Base-by-base conservation (phyloP, 176 grass and related monocot genomes). In the Oryza meridionalis region DNA sequence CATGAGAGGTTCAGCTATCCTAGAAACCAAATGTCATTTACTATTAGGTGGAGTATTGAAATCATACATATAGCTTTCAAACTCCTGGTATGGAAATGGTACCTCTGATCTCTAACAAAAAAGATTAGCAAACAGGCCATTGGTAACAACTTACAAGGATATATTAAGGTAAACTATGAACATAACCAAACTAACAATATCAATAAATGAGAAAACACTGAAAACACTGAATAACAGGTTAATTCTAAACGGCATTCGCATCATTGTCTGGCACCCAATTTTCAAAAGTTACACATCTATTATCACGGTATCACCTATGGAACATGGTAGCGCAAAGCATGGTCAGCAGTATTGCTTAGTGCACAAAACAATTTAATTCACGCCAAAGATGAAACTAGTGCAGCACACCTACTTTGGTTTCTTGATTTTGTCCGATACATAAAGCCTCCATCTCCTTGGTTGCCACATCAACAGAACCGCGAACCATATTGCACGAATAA, bases 381-480 rank as follows among this genome's bases (percentile, higher is more conserved):
- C 14, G 11, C 8, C 3, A 78, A 88, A 29, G 1, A 81, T 65
- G 9, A 6, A 69, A 12, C 22, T 66, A 2, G 0, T 77, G 35
- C 12, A 59, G 58, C 6, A 61, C 17, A 80, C 75, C 74, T 83
- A 84, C 84, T 76, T 83, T 38, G 17, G 76, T 70, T 74, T 84
- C 69, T 19, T 53, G 27, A 8, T 74, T 65, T 70, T 87, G 69
- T 49, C 19, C 81, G 50, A 84, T 50, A 55, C 73, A 21, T 40
- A 87, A 65, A 24, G 49, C 50, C 69, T 90, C 88, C 88, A 76
- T 84, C 84, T 87, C 75, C 80, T 76, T 83, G 75, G 69, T 51
- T 45, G 70, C 6, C 26, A 76, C 70, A 75, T 84, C 80, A 2
- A 17, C 37, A 50, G 19, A 70, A 55, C 37, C 44, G 6, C 19